Evolutionary conservation across 2,329 filamentous ascomycete species (phyloP).

Genomic region (Penicillium sumatraense): DNA sequence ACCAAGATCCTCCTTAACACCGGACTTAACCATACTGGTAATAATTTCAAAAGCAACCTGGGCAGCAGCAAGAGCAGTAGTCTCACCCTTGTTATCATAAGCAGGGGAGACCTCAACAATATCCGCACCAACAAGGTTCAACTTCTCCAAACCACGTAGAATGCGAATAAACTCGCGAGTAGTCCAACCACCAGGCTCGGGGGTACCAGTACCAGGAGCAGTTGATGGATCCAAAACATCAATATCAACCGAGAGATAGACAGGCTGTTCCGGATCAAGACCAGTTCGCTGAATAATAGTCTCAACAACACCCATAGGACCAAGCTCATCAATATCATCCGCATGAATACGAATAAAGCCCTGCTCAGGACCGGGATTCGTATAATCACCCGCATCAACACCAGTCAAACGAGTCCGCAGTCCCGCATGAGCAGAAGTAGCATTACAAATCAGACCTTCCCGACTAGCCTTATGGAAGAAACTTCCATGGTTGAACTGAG

Average conservation of each 20-base stretch:
- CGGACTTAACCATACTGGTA: conserved; percentile 60
- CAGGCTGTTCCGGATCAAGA: conserved; percentile 66
- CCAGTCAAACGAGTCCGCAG: conserved; percentile 76
- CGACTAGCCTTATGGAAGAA: conserved; percentile 90
- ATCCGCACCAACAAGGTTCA: conserved; percentile 88
- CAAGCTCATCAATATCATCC: conserved; percentile 86
- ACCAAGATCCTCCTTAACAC: conserved; percentile 43
- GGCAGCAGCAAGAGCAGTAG: conserved; percentile 79
- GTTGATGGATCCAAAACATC: conserved; percentile 77
- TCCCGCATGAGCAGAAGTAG: conserved; percentile 78
- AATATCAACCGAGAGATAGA: conserved; percentile 82
- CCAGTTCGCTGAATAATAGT: conserved; percentile 74
- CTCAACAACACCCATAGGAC: conserved; percentile 70
- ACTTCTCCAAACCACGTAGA: conserved; percentile 74
- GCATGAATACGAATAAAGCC: conserved; percentile 80
- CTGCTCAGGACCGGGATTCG: conserved; percentile 70
- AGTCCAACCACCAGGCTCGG: conserved; percentile 90
- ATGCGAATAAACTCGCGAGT: conserved; percentile 85
- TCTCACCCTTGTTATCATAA: conserved; percentile 80
- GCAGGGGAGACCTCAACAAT: conserved; percentile 87
- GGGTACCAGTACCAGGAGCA: conserved; percentile 79
- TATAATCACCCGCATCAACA: conserved; percentile 68
- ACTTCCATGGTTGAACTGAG: conserved; percentile 82
- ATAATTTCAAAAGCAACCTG: conserved; percentile 87
- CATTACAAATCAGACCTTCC: conserved; percentile 78